Conservation (phyloP, 169 alveolate genomes). For the Plasmodium gallinaceum region DNA sequence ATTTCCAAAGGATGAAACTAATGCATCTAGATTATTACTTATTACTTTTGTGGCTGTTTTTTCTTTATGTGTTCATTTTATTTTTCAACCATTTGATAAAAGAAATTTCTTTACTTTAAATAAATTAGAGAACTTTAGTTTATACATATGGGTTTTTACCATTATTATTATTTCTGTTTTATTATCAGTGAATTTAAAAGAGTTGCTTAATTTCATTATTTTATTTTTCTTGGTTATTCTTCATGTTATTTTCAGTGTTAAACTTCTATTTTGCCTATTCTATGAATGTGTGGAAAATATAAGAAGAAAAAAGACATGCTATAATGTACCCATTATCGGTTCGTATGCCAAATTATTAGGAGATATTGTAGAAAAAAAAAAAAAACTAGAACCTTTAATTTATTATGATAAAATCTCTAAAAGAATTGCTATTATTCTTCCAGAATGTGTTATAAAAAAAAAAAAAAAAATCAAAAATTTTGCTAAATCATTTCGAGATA, state of each 20-base stretch:
- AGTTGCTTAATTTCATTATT: constrained; percentile 60
- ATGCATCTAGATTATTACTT: constrained; percentile 85
- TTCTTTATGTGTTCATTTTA: constrained; percentile 84
- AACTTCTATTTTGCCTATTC: constrained; percentile 57
- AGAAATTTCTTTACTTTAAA: constrained; percentile 78
- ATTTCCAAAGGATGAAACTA: constrained; percentile 81
- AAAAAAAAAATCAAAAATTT: constrained; percentile 33
- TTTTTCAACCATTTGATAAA: constrained; percentile 88
- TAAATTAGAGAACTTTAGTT: constrained; percentile 47
- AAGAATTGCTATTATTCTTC: constrained; percentile 74
- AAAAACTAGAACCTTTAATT: constrained; percentile 79
- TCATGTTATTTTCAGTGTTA: constrained; percentile 49
- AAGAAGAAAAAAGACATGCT: constrained; percentile 58
- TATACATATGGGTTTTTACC: constrained; percentile 66
- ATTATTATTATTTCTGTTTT: constrained; percentile 70
- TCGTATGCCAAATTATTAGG: constrained; percentile 48
- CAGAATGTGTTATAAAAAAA: constrained; percentile 34
- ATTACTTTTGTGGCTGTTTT: constrained; percentile 85
- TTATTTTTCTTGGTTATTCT: constrained; percentile 47
- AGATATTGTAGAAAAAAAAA: constrained; percentile 67
- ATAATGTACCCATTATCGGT: constrained; percentile 78
- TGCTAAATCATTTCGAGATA: neutral
- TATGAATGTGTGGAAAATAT: constrained; percentile 81
- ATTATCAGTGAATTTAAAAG: constrained; percentile 65
- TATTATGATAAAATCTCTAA: constrained; percentile 74